A percentile compares a stretch with the other conserved stretches of the same genome.
Evolutionary conservation across 768 basidiomycete genomes (phyloP).

Genomic region (Suillus sp.): DNA sequence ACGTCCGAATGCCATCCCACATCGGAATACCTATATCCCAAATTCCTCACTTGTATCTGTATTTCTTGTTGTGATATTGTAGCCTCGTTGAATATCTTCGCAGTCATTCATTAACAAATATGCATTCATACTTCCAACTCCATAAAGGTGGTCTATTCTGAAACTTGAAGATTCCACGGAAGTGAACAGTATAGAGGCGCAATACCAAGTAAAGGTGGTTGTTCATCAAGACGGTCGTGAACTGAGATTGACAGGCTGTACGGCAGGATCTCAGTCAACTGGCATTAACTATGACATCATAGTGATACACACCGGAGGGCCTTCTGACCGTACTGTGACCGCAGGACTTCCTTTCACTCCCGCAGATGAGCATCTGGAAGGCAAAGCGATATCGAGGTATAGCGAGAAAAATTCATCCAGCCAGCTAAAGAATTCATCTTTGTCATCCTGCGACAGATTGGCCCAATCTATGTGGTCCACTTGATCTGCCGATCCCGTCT

Average conservation of each 20-base stretch:
- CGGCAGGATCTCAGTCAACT: neutral
- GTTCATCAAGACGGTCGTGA: neutral
- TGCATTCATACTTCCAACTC: neutral
- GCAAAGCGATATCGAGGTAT: conserved; percentile 34
- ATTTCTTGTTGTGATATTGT: neutral
- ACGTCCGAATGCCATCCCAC: neutral
- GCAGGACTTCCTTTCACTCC: neutral
- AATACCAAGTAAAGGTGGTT: neutral
- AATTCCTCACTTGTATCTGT: neutral
- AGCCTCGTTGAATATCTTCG: conserved; percentile 6
- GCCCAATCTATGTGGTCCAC: conserved; percentile 60
- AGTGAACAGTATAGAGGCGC: neutral
- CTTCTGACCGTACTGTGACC: neutral
- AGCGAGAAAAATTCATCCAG: conserved; percentile 78
- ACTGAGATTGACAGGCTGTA: conserved; percentile 6
- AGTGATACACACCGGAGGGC: conserved; percentile 23
- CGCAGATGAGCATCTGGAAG: conserved; percentile 13
- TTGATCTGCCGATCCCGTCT: conserved; percentile 8
- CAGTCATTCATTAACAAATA: conserved; percentile 6
- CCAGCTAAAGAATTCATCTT: conserved; percentile 74
- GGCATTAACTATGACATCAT: neutral
- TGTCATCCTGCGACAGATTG: conserved; percentile 67
- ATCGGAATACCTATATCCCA: conserved; percentile 25
- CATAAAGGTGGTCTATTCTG: neutral
- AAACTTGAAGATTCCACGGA: neutral